Evolutionary conservation across 75 land plant species (phyloP).

Genomic region (Isoetes taiwanensis): DNA sequence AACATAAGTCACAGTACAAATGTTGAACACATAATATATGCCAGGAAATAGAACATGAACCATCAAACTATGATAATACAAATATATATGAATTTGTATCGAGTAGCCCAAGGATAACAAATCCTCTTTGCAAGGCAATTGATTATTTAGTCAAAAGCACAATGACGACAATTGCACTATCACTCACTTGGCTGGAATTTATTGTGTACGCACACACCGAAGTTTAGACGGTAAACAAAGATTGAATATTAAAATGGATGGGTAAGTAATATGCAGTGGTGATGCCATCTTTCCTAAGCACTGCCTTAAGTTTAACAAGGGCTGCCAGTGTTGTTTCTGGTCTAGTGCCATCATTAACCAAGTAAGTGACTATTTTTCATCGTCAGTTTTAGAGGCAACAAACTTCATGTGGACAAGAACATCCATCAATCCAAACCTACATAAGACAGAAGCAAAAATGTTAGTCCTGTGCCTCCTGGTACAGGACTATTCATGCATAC

Average conservation of each 20-base stretch:
- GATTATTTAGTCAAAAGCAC: slow-evolving; percentile 13
- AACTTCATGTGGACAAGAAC: slow-evolving; percentile 8
- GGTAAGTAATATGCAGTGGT: slow-evolving; percentile 17
- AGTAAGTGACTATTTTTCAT: slow-evolving; percentile 1
- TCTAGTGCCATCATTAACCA: slow-evolving; percentile 17
- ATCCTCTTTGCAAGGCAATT: slow-evolving; percentile 5
- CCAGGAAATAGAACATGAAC: slow-evolving; percentile 12
- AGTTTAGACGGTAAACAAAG: too few species aligned
- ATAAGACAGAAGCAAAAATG: too few species aligned
- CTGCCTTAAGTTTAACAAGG: slow-evolving; percentile 16
- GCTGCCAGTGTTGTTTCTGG: slow-evolving; percentile 11
- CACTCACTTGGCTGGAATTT: slow-evolving; percentile 17
- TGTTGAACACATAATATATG: background rate
- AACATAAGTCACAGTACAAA: background rate
- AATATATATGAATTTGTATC: too few species aligned
- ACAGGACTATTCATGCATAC: too few species aligned
- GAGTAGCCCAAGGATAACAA: slow-evolving; percentile 17
- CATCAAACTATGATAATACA: too few species aligned
- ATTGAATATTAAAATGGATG: too few species aligned
- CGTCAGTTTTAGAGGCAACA: slow-evolving; percentile 17
- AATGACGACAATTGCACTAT: slow-evolving; percentile 20
- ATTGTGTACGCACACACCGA: too few species aligned
- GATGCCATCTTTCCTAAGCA: slow-evolving; percentile 11
- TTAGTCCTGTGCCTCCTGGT: too few species aligned
- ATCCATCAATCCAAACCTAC: too few species aligned